Base-by-base conservation (phyloP, 1,284 basidiomycete species). In the Trametes versicolor region DNA sequence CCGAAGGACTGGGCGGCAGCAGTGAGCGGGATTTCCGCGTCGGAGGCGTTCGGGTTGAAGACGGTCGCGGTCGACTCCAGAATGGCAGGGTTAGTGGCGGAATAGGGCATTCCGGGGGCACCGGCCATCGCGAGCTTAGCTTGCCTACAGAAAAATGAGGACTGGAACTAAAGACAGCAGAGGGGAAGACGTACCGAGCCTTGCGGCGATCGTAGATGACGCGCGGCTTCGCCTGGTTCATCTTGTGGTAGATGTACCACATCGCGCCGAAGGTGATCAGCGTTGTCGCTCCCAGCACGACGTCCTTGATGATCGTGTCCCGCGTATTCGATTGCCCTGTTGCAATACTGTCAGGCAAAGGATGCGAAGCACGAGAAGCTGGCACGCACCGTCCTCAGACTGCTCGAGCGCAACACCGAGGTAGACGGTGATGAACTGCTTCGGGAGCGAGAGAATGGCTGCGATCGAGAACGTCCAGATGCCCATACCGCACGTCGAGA, bases 231-330 rank as follows among this genome's bases (percentile, higher is more conserved):
- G 87, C 90, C 70, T 86, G 82, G 73, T 90, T 87, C 88, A 97
- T 95, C 77, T 89, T 77, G 58, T 77, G 80, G 71, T 87, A 88
- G 71, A 97, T 92, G 76, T 92, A 97, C 89, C 93, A 96, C 78
- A 93, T 91, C 0, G 95, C 92, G 45, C 81, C 76, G 52, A 94
- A 69, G 0, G 96, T 97, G 67, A 97, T 85, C 27, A 94, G 47
- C 55, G 87, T 76, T 0, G 92, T 93, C 39, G 90, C 60, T 4
- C 73, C 86, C 36, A 93, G 78, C 2, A 94, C 90, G 21, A 81
- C 75, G 64, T 89, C 84, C 63, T 87, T 89, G 69, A 93, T 86
- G 65, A 90, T 85, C 64, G 79, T 86, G 70, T 85, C 85, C 64
- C 81, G 81, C 4, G 70, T 80, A 64, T 80, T 77, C 58, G 78